phyloP scores from a whole-genome alignment of 495 filamentous ascomycete species.

The Penicillium alfredii region DNA sequence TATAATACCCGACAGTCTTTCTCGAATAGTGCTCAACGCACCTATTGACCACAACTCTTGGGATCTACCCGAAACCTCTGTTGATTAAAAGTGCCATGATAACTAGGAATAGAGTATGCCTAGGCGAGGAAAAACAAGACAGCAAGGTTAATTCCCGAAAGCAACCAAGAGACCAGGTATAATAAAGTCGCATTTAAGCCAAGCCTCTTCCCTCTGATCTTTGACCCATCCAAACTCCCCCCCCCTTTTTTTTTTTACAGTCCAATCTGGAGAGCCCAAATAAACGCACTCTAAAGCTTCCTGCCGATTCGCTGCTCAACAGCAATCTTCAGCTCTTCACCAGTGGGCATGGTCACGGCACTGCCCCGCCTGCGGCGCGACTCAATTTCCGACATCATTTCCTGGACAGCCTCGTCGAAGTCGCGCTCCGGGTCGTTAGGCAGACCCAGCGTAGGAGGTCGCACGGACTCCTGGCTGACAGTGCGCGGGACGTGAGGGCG shows the following conservation, averaged over 20 bases:
- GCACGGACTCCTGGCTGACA: constrained; percentile 26
- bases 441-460: constrained; percentile 66
- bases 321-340: constrained; percentile 40
- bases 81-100: too few relatives aligned
- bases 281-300: constrained; percentile 21
- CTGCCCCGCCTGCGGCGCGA: constrained; percentile 50
- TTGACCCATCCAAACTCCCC: not conserved
- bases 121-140: too few relatives aligned
- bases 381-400: constrained; percentile 67
- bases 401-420: constrained; percentile 69
- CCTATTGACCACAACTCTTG: too few relatives aligned
- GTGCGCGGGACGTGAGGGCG: constrained; percentile 24
- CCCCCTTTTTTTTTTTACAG: too few relatives aligned
- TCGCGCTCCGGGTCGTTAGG: constrained; percentile 70
- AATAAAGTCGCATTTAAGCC: too few relatives aligned
- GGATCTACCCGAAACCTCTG: too few relatives aligned
- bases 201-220: not conserved
- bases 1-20: too few relatives aligned
- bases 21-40: too few relatives aligned
- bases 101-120: too few relatives aligned
- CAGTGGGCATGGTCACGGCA: constrained; percentile 41
- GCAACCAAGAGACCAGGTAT: too few relatives aligned
- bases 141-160: too few relatives aligned
- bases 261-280: too few relatives aligned
- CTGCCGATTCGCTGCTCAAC: constrained; percentile 44